Conservation (phyloP, 768 basidiomycete genomes). For the Suillus paluster region DNA sequence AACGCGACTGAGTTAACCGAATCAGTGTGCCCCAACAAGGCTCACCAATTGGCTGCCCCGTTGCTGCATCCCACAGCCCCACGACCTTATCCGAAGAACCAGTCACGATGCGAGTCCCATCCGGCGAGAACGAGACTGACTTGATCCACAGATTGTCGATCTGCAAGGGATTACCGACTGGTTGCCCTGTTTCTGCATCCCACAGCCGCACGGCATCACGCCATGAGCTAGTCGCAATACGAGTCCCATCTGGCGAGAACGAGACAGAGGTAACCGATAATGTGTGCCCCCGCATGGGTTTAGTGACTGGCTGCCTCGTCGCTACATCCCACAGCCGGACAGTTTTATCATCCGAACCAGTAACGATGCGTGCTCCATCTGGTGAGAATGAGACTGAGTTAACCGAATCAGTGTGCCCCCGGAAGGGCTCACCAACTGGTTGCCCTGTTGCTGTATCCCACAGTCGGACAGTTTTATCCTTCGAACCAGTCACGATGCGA, state of each 20-base stretch:
- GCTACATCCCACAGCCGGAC: constrained; percentile 15
- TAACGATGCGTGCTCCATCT: constrained; percentile 7
- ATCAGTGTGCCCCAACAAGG: constrained; percentile 17
- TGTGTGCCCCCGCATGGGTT: constrained; percentile 14
- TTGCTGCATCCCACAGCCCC: constrained; percentile 14
- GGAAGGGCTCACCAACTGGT: not conserved
- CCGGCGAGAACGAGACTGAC: constrained; percentile 18
- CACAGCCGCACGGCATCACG: not conserved
- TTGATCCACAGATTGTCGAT: too few species aligned
- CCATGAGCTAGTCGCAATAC: constrained; percentile 13
- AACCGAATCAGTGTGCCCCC: constrained; percentile 11
- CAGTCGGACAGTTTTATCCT: constrained; percentile 17
- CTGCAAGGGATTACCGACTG: not conserved
- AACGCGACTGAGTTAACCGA: constrained; percentile 20
- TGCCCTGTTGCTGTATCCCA: constrained; percentile 23
- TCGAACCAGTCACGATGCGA: constrained; percentile 22
- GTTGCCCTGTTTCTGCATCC: not conserved
- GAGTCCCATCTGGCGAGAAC: constrained; percentile 19
- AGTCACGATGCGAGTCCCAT: constrained; percentile 15
- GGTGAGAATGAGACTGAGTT: constrained; percentile 17
- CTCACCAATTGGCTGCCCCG: not conserved
- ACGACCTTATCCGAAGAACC: constrained; percentile 9
- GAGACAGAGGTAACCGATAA: constrained; percentile 12
- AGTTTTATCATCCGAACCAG: constrained; percentile 14
- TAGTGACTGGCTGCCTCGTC: constrained; percentile 6